Conservation (phyloP, 345 rosid species). For the Populus simonii region DNA sequence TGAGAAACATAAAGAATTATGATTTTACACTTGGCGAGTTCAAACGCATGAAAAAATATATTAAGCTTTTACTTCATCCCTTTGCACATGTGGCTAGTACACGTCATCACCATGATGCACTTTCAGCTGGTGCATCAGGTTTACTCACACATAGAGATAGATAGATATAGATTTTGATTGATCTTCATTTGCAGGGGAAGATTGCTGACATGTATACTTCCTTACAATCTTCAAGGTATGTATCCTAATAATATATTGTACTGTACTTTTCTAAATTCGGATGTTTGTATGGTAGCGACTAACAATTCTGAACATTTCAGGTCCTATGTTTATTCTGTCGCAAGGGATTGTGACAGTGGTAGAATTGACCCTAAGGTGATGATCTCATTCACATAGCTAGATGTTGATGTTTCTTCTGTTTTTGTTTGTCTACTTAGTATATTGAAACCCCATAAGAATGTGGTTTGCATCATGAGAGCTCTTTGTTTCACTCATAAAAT, state of each 20-base stretch:
- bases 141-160: not conserved
- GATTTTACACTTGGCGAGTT: too few relatives aligned
- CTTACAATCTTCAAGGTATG: slow-evolving; percentile 81
- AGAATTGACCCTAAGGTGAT: slow-evolving; percentile 71
- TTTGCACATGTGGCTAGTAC: too few relatives aligned
- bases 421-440: not conserved
- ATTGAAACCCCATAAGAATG: not conserved
- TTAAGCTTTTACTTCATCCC: too few relatives aligned
- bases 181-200: slow-evolving; percentile 58
- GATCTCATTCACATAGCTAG: not conserved
- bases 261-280: slow-evolving; percentile 1
- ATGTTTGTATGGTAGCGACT: not conserved
- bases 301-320: slow-evolving; percentile 36
- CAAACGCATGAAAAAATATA: too few relatives aligned
- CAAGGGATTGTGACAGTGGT: slow-evolving; percentile 78
- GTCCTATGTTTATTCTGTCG: slow-evolving; percentile 84
- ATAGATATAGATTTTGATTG: too few relatives aligned
- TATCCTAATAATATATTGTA: not conserved
- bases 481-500: not conserved
- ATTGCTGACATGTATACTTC: slow-evolving; percentile 91
- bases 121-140: too few relatives aligned
- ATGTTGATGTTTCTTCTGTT: not conserved
- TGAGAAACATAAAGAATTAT: too few relatives aligned
- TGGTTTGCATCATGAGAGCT: not conserved
- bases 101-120: too few relatives aligned